Evolutionary conservation across 306 rosid species (phyloP).

Genomic region (Lathyrus oleraceus): DNA sequence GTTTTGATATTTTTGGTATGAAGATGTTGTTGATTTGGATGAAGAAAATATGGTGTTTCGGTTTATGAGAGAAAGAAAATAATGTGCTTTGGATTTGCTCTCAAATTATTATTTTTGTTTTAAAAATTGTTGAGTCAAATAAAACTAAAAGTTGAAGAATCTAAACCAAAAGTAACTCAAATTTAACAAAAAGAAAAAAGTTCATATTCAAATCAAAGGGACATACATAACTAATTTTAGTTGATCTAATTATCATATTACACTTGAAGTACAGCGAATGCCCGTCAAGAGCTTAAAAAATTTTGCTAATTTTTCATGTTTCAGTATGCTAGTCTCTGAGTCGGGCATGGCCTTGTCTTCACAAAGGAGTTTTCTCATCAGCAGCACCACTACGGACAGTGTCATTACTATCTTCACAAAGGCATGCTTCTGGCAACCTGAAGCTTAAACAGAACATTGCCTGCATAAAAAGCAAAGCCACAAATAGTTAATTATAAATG

Average conservation of each 20-base stretch:
- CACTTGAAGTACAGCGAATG: not conserved
- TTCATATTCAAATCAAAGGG: not conserved
- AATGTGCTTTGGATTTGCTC: no score
- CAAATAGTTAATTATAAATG: not conserved
- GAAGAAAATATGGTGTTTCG: no score
- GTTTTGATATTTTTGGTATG: no score
- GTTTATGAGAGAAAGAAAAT: no score
- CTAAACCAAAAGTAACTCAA: no score
- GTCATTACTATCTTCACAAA: conserved; percentile 38
- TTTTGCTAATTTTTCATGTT: no score
- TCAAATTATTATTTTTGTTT: no score
- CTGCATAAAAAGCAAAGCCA: conserved; percentile 44
- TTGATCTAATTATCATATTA: not conserved
- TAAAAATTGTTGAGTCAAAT: no score
- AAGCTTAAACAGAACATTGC: conserved; percentile 88
- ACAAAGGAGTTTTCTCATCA: not conserved
- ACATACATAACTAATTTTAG: not conserved
- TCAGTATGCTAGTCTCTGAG: no score
- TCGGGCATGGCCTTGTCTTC: no score
- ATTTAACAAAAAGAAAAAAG: not conserved
- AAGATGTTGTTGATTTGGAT: no score
- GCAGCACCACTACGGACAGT: conserved; percentile 21
- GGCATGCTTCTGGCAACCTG: conserved; percentile 56
- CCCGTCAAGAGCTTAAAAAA: not conserved
- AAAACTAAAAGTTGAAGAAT: no score